Conservation (phyloP, 2,329 filamentous ascomycete species). For the Tolypocladium guangdongense region DNA sequence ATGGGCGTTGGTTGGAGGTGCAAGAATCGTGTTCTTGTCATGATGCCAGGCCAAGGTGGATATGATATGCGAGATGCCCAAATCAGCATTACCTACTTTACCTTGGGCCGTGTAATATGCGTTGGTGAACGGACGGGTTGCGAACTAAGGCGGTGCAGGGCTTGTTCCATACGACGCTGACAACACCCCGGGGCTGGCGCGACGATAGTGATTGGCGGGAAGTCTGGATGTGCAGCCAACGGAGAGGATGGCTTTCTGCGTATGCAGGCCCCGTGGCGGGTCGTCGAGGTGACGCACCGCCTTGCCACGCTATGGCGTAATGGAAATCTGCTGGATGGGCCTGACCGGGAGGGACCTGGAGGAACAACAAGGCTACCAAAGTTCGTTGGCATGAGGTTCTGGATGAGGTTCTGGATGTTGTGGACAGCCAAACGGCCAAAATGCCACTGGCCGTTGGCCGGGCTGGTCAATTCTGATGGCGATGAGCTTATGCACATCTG, state of each 20-base stretch:
- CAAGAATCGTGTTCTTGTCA: background rate
- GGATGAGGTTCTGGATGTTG: background rate
- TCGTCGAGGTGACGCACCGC: background rate
- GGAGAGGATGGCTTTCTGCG: background rate
- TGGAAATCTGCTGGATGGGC: background rate
- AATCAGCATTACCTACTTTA: background rate
- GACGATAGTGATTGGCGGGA: background rate
- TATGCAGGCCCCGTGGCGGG: background rate
- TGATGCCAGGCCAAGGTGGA: background rate
- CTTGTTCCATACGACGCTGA: background rate
- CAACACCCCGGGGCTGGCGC: too few species aligned
- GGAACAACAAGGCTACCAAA: background rate
- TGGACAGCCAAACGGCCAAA: background rate
- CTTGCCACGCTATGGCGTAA: conserved; percentile 1
- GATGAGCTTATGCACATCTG: background rate
- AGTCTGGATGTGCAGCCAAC: background rate
- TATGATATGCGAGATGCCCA: background rate
- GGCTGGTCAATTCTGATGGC: background rate
- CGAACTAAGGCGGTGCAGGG: background rate
- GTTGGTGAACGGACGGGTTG: background rate
- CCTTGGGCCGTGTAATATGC: background rate
- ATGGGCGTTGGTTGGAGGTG: background rate
- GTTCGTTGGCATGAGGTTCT: too few species aligned
- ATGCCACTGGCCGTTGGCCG: background rate
- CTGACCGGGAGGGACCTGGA: background rate